phyloP scores from a whole-genome alignment of 73 alveolate species.

The Paramecium caudatum region DNA sequence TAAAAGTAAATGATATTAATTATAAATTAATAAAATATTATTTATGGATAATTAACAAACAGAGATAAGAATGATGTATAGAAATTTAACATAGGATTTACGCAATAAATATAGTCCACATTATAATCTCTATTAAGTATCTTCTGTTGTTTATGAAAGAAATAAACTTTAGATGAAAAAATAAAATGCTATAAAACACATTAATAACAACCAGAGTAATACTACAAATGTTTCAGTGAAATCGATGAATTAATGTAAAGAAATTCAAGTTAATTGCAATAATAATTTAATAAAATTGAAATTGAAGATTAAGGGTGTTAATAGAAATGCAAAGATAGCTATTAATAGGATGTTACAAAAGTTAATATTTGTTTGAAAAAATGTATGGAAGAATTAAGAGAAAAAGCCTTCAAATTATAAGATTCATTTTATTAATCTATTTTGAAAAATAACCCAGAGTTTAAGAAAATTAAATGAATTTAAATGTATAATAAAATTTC shows the following conservation, averaged over 20 bases:
- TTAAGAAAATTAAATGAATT: conserved; percentile 24
- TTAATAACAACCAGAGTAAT: conserved; percentile 35
- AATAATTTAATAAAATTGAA: conserved; percentile 33
- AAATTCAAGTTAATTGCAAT: not conserved
- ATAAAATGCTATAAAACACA: conserved; percentile 36
- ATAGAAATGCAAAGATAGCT: conserved; percentile 8
- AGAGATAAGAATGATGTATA: conserved; percentile 61
- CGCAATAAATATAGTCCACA: conserved; percentile 62
- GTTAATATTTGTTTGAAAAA: conserved; percentile 14
- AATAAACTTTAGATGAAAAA: conserved; percentile 60
- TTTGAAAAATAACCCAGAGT: conserved; percentile 48
- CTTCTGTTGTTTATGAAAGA: not conserved
- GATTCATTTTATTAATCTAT: conserved; percentile 40
- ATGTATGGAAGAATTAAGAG: conserved; percentile 59
- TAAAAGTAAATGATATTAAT: conserved; percentile 23
- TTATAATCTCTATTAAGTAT: conserved; percentile 57
- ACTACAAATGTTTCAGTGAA: conserved; percentile 16
- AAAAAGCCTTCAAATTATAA: conserved; percentile 40
- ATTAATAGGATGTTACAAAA: not conserved
- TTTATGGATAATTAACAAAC: conserved; percentile 61
- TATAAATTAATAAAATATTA: not conserved
- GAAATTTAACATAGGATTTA: conserved; percentile 30
- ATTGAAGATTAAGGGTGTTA: conserved; percentile 52
- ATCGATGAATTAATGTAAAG: conserved; percentile 51
- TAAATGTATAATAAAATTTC: too few relatives aligned